Percentiles rank a stretch among this genome's conserved stretches.
Evolutionary conservation across 2,329 filamentous ascomycete genomes (phyloP).

Genomic region (Ceratocystis lukuohia): DNA sequence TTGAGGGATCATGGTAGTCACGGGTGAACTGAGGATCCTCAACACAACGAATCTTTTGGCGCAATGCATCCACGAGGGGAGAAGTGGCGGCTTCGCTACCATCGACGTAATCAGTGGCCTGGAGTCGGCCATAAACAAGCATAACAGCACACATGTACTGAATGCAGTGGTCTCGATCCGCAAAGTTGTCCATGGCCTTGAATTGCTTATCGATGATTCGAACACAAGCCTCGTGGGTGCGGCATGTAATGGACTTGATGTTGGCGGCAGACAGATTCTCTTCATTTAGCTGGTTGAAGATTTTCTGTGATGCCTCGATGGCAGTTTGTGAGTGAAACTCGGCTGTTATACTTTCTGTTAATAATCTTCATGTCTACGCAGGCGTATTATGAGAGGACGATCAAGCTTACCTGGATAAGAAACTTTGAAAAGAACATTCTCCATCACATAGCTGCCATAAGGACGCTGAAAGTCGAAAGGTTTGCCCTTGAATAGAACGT

Average conservation of each 20-base stretch:
- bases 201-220: slow-evolving; percentile 99
- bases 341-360: slow-evolving; percentile 32
- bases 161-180: slow-evolving; percentile 97
- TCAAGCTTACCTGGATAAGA: slow-evolving; percentile 72
- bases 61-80: slow-evolving; percentile 75
- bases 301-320: slow-evolving; percentile 82
- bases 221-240: slow-evolving; percentile 95
- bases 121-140: slow-evolving; percentile 87
- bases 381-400: background rate
- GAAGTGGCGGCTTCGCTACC: slow-evolving; percentile 85
- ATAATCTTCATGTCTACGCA: background rate
- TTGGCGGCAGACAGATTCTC: slow-evolving; percentile 85
- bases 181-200: slow-evolving; percentile 99
- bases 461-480: slow-evolving; percentile 91
- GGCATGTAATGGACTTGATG: slow-evolving; percentile 85
- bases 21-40: slow-evolving; percentile 89
- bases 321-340: slow-evolving; percentile 99
- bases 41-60: slow-evolving; percentile 87
- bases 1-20: slow-evolving; percentile 88
- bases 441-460: slow-evolving; percentile 99
- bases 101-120: slow-evolving; percentile 87
- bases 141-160: slow-evolving; percentile 98
- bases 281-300: slow-evolving; percentile 68
- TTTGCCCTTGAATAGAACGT: slow-evolving; percentile 91
- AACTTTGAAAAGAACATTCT: slow-evolving; percentile 99